Base-by-base conservation (phyloP, 2,329 filamentous ascomycete species). In the Sclerotinia trifoliorum region DNA sequence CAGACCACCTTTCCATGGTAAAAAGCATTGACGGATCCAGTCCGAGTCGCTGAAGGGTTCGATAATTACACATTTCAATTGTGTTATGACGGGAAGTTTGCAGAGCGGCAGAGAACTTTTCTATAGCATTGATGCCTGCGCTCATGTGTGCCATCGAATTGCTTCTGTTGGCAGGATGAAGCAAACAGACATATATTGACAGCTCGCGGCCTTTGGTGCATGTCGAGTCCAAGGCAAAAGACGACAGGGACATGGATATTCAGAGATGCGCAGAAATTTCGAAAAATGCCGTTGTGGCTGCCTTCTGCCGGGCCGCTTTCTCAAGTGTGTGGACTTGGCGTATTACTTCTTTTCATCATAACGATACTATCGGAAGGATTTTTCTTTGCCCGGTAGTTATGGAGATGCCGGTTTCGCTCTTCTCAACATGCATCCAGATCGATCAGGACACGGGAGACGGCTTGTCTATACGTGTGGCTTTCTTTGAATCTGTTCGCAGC, bases 251-350 rank as follows among this genome's bases (percentile, higher is more conserved):
- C n/a, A 26, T 24, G 3, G 10, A 39, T 13, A 21, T 5, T n/a
- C 21, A n/a, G 29, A 35, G 51, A 51, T 17, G 46, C 5, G 29
- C 29, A 26, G 32, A 15, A 35, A 39, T 24, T 19, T 13, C n/a
- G 10, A 24, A 26, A 51, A 21, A 10, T 29, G 1, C 46, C 60
- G 60, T 51, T 63, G 46, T 63, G 46, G 46, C 46, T 63, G 60
- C 60, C 29, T 62, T 15, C 21, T 32, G 29, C 44, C 13, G 2
- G 8, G 39, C 24, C 42, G 24, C 24, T 13, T 60, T 46, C 44
- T 61, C 58, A 35, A 49, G 17, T 48, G 42, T 63, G n/a, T 42
- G n/a, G 46, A 39, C 60, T 63, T 63, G 46, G 46, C 48, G 8
- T 35, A 49, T 51, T 26, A 3, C 39, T 63, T 51, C 15, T 39